A percentile compares a stretch with the other conserved stretches of the same genome.
phyloP scores from a whole-genome alignment of 176 grass and related monocot species.

The Carex scoparia region DNA sequence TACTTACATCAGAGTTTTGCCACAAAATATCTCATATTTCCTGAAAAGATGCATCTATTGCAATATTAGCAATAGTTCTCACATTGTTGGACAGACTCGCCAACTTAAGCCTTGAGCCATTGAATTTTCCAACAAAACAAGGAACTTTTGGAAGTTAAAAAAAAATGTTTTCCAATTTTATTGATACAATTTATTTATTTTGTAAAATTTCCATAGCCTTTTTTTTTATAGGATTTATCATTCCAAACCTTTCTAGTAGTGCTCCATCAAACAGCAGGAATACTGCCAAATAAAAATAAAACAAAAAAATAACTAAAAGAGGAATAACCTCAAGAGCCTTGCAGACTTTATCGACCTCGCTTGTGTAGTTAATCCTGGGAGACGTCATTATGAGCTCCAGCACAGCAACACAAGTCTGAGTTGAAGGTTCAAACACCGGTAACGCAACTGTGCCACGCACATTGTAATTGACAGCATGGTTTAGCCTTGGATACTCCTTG shows the following conservation, averaged over 20 bases:
- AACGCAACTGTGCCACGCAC: slow-evolving; percentile 87
- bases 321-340: slow-evolving; percentile 86
- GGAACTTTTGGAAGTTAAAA: neutral
- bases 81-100: neutral
- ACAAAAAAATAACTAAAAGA: neutral
- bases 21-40: neutral
- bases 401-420: slow-evolving; percentile 76
- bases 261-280: neutral
- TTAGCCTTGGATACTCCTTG: slow-evolving; percentile 74
- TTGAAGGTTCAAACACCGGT: slow-evolving; percentile 80
- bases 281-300: slow-evolving; percentile 17
- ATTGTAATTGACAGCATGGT: slow-evolving; percentile 80
- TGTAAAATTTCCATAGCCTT: neutral
- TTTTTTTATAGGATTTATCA: neutral
- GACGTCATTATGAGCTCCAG: slow-evolving; percentile 98
- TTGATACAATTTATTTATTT: neutral
- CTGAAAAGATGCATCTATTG: neutral
- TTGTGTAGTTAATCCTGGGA: slow-evolving; percentile 83
- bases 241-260: neutral
- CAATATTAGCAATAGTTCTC: neutral
- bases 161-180: neutral
- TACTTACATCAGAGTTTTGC: neutral
- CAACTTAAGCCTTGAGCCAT: neutral
- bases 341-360: slow-evolving; percentile 93
- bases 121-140: neutral